Evolutionary conservation across 805 yeast species (phyloP).

Genomic region (Candida silvatica): DNA sequence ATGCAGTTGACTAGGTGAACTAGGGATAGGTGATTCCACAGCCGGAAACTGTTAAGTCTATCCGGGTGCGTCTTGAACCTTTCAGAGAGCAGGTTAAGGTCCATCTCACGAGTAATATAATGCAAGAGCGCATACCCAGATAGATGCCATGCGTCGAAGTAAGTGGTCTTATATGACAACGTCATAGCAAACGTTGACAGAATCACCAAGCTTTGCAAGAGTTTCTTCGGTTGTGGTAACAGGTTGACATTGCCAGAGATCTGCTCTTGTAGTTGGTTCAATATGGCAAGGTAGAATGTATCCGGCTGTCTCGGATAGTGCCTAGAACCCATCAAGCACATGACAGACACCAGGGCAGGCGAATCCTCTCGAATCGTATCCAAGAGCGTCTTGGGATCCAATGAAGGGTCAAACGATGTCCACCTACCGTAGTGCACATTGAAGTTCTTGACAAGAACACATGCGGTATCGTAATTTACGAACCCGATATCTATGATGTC

Average conservation of each 20-base stretch:
- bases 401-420: conserved; percentile 52
- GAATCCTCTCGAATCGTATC: conserved; percentile 38
- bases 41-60: conserved; percentile 38
- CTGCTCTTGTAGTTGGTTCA: conserved; percentile 38
- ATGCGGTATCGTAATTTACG: conserved; percentile 34
- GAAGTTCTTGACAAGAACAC: conserved; percentile 39
- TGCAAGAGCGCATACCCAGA: conserved; percentile 58
- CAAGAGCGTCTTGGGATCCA: conserved; percentile 35
- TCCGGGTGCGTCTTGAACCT: conserved; percentile 20
- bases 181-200: conserved; percentile 53
- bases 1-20: conserved; percentile 57
- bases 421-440: conserved; percentile 56
- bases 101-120: conserved; percentile 44
- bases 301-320: conserved; percentile 22
- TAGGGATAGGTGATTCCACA: conserved; percentile 64
- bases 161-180: conserved; percentile 40
- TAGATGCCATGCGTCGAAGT: conserved; percentile 62
- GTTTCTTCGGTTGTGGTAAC: conserved; percentile 37
- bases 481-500: conserved; percentile 29
- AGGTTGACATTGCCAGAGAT: conserved; percentile 33
- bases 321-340: conserved; percentile 51
- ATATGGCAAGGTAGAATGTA: conserved; percentile 21
- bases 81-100: conserved; percentile 17
- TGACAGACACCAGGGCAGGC: conserved; percentile 52
- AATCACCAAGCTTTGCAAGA: conserved; percentile 55